Base-by-base conservation (phyloP, 345 rosid species). In the Bruguiera gymnorhiza region DNA sequence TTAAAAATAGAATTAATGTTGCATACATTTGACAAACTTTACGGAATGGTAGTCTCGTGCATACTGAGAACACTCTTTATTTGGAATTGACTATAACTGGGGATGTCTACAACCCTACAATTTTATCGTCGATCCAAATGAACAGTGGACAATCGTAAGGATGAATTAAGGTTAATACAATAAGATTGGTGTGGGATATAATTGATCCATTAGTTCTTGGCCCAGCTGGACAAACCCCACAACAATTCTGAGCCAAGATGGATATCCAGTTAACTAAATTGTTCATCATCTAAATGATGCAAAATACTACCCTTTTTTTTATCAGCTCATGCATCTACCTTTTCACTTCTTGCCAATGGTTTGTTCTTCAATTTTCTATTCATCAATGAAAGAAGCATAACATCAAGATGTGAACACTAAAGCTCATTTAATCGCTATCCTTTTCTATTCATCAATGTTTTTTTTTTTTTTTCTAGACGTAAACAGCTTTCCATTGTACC, bases 91-190 rank as follows among this genome's bases (percentile, higher is more conserved):
- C 13, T 37, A 9, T 37, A 37, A 37, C 11, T 9, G 43, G 43
- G 3, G 43, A 8, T 39, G 48, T 11, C 2, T 11, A 39, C 48
- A 39, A 11, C 48, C 15, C 48, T 39, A 10, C 3, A 39, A 39
- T 39, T 2, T 39, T 1, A 39, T 9, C 3, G 4, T 39, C 13
- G 16, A 39, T 11, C 15, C 13, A n/a, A 66, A 66, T 34, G 60
- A 72, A 7, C 48, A 52, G 34, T 51, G 21, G 11, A 46, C 13
- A 73, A 60, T 73, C 60, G 50, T 73, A 52, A 51, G 54, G 60
- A 52, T 0, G 46, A 23, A 60, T 34, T 51, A 50, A 48, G 13
- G 60, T 27, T 34, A 20, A 18, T 50, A 26, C 4, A 32, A 32
- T 32, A 13, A 73, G 20, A 9, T 19, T 21, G 66, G 60, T 58